Base-by-base conservation (phyloP, 768 basidiomycete species). In the Coprinopsis cinerea region DNA sequence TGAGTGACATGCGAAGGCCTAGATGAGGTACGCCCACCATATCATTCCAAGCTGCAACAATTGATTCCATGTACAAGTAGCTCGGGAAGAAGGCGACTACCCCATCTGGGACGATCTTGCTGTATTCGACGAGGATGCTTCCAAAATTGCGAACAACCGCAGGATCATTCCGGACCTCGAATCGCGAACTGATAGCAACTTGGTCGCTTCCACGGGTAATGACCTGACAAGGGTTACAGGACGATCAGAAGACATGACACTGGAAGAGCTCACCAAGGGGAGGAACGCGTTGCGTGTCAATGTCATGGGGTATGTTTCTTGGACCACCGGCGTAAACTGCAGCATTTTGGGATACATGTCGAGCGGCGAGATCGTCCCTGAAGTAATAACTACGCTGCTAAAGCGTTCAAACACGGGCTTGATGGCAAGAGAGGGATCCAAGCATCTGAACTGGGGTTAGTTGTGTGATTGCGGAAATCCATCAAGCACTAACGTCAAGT, bases 291-390 rank as follows among this genome's bases (percentile, higher is more conserved):
- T 95, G 54, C 96, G 80, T 11, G 92, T 89, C 37, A 99, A 75
- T 17, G 96, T 94, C 96, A 99, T 99, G 1, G 95, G 81, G 69
- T 99, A 99, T 1, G 89, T 91, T 66, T 97, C 94, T 69, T 93
- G 89, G 4, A 97, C 89, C 17, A 95, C 93, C 1, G 96, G 94
- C 15, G 90, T 91, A 67, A 99, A 99, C 57, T 93, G 92, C 25
- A 99, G 76, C 90, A 99, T 99, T 69, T 98, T 99, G 11, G 96
- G 96, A 66, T 99, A 99, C 96, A 99, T 99, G 68, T 99, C 96
- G 51, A 99, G 68, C 2, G 96, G 96, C 1, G 94, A 97, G 58
- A 99, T 92, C 10, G 96, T 99, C 58, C 96, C 96, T 3, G 93
- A 97, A 0, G 96, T 99, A 64, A 99, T 99, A 55, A 99, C 92